These are phyloP conservation scores for Elasticomyces elasticus DNA, from an alignment of 495 filamentous ascomycete species.

Conservation along the genomic window DNA sequence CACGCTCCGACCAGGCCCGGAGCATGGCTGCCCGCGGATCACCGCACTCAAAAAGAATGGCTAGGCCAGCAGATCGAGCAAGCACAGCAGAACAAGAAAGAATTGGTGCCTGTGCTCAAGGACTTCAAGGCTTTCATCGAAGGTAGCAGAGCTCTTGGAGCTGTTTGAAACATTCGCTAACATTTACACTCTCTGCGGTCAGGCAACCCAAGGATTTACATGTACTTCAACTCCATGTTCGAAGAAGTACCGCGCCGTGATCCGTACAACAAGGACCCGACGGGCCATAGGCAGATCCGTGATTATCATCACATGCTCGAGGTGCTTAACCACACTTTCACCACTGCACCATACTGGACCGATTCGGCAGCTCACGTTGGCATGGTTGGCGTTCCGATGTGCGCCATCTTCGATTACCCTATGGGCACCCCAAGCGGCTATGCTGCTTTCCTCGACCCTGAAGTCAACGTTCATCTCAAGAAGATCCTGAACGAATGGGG, in stretches of 20 bases:
- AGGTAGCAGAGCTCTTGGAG: too few species aligned
- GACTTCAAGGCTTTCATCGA: constrained; percentile 42
- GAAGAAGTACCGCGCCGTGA: constrained; percentile 50
- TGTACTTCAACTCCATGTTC: constrained; percentile 36
- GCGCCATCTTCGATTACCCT: constrained; percentile 53
- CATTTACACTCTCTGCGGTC: too few species aligned
- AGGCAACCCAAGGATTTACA: constrained; percentile 28
- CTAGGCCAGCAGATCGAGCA: constrained; percentile 37
- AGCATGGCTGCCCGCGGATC: constrained; percentile 44
- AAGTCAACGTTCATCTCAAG: constrained; percentile 59
- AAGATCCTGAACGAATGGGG: constrained; percentile 61
- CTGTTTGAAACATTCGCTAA: too few species aligned
- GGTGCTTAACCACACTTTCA: constrained; percentile 55
- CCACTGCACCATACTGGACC: constrained; percentile 52
- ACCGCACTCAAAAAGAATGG: constrained; percentile 43
- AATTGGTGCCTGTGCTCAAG: constrained; percentile 36
- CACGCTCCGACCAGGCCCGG: constrained; percentile 32
- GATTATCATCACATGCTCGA: constrained; percentile 55
- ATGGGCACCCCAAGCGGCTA: constrained; percentile 61
- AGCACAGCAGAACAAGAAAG: constrained; percentile 36
- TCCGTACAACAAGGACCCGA: constrained; percentile 52
- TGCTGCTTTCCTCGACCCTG: constrained; percentile 53
- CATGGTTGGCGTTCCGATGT: constrained; percentile 58
- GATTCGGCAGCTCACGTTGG: constrained; percentile 42
- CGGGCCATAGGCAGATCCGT: constrained; percentile 49